Base-by-base conservation (phyloP, 495 filamentous ascomycete genomes). In the Evernia prunastri region DNA sequence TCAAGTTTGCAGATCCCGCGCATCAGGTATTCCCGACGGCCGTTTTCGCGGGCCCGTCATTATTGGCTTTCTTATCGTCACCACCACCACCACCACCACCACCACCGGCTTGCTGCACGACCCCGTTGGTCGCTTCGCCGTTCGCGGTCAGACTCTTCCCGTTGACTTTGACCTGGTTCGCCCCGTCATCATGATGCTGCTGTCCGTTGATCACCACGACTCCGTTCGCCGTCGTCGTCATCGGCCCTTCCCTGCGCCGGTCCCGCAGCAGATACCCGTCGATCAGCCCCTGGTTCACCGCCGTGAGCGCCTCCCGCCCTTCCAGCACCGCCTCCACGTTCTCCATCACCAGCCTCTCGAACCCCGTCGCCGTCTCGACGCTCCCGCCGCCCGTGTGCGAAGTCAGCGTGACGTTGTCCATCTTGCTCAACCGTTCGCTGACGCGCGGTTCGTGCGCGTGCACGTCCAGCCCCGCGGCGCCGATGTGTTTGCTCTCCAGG, bases 351-450 rank as follows among this genome's bases (percentile, higher is more conserved):
- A 90, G 67, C 69, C 82, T 78, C 77, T 92, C 89, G 70, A 91
- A 91, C 9, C 86, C 87, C 56, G 83, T 75, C 67, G 88, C 85
- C 59, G 85, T 87, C 73, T 91, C 87, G 40, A 91, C 72, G 25
- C 85, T 86, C 6, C 84, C 87, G 13, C 88, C 87, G 11, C 87
- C 89, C 70, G 89, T 90, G 72, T 91, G 88, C 25, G 81, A 80
- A 59, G 87, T 81, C 66, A 89, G 71, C 74, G 86, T 82, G 2
- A 87, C 87, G 61, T 77, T 78, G 60, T 68, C 66, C 75, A 86
- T 79, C 40, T 67, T 66, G 47, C 77, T 74, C 63, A 90, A 71
- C 35, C 80, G 69, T 18, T 70, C 68, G 61, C 80, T 72, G 10
- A 84, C 75, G 8, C 70, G 51, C 2, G 84, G 84, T 74, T 90